Evolutionary conservation across 2,329 filamentous ascomycete species (phyloP).

Genomic region (Fusarium pseudonygamai): DNA sequence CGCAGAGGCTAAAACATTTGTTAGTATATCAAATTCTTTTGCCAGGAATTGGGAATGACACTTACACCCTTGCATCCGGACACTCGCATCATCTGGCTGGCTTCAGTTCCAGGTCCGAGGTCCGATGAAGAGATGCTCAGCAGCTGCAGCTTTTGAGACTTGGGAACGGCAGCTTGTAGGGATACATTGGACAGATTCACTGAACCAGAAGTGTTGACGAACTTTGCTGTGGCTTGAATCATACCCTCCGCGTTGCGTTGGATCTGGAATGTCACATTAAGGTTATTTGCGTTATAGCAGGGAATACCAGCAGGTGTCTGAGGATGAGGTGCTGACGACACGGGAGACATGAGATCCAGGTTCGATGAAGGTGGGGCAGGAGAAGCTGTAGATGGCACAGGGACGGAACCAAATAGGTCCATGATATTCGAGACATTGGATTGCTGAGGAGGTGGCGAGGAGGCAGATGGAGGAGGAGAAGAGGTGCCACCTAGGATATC

Average conservation of each 20-base stretch:
- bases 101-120: conserved; percentile 79
- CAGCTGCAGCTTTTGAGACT: conserved; percentile 92
- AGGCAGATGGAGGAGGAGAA: conserved; percentile 49
- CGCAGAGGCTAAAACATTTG: conserved; percentile 73
- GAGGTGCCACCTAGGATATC: conserved; percentile 88
- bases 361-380: conserved; percentile 53
- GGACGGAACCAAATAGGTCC: conserved; percentile 77
- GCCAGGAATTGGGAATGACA: conserved; percentile 43
- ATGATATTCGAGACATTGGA: conserved; percentile 79
- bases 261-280: conserved; percentile 82
- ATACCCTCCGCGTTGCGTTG: conserved; percentile 83
- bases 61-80: conserved; percentile 88
- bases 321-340: conserved; percentile 53
- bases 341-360: conserved; percentile 60
- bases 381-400: conserved; percentile 49
- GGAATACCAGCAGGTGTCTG: conserved; percentile 65
- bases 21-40: background rate
- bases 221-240: conserved; percentile 84
- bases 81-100: conserved; percentile 90
- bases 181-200: conserved; percentile 77
- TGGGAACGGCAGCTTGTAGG: conserved; percentile 93
- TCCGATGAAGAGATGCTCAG: conserved; percentile 88
- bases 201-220: conserved; percentile 78
- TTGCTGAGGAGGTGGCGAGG: conserved; percentile 61
- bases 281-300: conserved; percentile 87